Conservation (phyloP, 2,329 filamentous ascomycete species). For the Myotisia sp. region DNA sequence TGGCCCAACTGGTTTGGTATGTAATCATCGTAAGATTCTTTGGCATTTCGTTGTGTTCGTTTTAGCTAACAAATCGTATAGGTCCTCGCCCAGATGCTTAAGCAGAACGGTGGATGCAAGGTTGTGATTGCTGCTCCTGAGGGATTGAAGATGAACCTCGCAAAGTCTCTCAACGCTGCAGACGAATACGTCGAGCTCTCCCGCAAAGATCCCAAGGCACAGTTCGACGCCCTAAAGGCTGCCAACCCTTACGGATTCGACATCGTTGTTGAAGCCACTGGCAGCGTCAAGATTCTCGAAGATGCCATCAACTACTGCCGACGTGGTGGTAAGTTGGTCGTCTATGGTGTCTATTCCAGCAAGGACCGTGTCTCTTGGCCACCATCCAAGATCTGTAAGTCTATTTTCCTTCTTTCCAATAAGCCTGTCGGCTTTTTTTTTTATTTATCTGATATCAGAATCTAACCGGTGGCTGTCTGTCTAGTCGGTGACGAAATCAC, state of each 20-base stretch:
- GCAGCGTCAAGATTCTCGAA: slow-evolving; percentile 54
- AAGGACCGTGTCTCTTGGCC: slow-evolving; percentile 51
- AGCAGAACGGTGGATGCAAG: slow-evolving; percentile 53
- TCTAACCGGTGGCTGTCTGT: no score
- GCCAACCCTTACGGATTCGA: slow-evolving; percentile 61
- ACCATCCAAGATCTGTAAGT: slow-evolving; percentile 55
- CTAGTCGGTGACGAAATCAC: slow-evolving; percentile 49
- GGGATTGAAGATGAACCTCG: slow-evolving; percentile 57
- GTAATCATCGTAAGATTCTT: neutral
- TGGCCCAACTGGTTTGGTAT: slow-evolving; percentile 49
- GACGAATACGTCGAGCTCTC: slow-evolving; percentile 37
- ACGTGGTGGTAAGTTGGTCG: slow-evolving; percentile 55
- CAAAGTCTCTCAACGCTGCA: slow-evolving; percentile 35
- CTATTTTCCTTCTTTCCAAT: slow-evolving; percentile 15
- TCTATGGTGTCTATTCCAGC: slow-evolving; percentile 56
- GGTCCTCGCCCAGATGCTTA: slow-evolving; percentile 47
- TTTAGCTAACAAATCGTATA: slow-evolving; percentile 6
- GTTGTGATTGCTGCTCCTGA: slow-evolving; percentile 55
- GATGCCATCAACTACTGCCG: slow-evolving; percentile 58
- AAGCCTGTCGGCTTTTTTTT: neutral
- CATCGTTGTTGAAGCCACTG: slow-evolving; percentile 57
- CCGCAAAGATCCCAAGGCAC: slow-evolving; percentile 38
- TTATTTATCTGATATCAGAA: slow-evolving; percentile 4
- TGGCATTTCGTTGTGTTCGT: neutral
- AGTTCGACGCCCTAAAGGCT: slow-evolving; percentile 48